Evolutionary conservation across 768 basidiomycete genomes (phyloP), one percentile per base, ranked within the genome.

Genomic region (Phanerochaete sordida): DNA sequence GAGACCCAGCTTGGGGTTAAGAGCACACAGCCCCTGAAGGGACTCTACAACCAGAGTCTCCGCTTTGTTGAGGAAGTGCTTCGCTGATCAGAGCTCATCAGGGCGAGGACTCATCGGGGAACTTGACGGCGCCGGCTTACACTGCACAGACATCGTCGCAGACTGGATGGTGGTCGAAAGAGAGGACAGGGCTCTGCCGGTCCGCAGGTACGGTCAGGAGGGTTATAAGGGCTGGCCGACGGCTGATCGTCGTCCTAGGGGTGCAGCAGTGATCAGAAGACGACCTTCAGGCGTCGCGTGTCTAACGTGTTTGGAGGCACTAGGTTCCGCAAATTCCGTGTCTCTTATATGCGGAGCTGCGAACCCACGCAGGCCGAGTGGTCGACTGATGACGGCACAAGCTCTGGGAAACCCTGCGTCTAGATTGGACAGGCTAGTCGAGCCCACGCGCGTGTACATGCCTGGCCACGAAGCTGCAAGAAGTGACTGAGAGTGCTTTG

Each of bases 41-140:
- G 92, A 87, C 68, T 95, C 90, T 54, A 86, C 70, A 24, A 94
- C 93, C 43, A 95, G 81, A 1, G 84, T 77, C 35, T 82, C 74
- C 1, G 93, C 79, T 3, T 79, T 69, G 73, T 95, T 94, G 62
- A 91, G 64, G 63, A 97, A 84, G 76, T 97, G 95, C 68, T 96
- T 95, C 45, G 70, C 73, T 74, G 37, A 27, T 28, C 23, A 43
- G 6, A 19, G 13, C 35, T 31, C 15, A 54, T 61, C 26, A 56
- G 54, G 12, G 3, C 15, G 21, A 46, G 43, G 43, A 24, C 28
- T 35, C 35, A 26, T n/a, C 48, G 48, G 13, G 16, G 48, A 30
- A 13, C 2, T 9, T 9, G 27, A 21, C 13, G 21, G 31, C 39
- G 21, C 7, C 31, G 2, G 56, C 65, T 49, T 43, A 65, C 67